These are phyloP conservation scores for Alternaria arbusti DNA, from an alignment of 2,329 filamentous ascomycete species.

Conservation along the genomic window DNA sequence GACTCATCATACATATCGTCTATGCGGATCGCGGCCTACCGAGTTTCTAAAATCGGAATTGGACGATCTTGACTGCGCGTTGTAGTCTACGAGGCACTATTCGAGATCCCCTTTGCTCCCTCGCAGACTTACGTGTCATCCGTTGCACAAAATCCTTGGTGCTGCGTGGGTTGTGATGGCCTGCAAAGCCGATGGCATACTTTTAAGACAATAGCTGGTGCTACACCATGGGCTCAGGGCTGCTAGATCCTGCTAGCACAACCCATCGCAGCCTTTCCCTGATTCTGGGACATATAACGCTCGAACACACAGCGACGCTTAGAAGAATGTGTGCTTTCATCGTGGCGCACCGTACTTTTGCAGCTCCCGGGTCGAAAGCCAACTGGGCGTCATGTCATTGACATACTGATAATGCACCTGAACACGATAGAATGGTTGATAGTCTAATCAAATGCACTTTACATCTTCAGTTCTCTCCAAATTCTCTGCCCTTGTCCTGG, in stretches of 20 bases:
- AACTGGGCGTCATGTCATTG: neutral
- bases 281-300: neutral
- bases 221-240: neutral
- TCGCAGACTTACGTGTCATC: neutral
- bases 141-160: neutral
- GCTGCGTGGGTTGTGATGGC: neutral
- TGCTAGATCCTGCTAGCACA: neutral
- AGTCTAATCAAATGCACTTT: neutral
- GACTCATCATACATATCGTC: neutral
- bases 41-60: neutral
- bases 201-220: neutral
- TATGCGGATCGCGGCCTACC: neutral
- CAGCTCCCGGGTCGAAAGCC: neutral
- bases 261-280: neutral
- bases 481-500: neutral
- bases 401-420: neutral
- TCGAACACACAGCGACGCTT: neutral
- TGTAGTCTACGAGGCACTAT: neutral
- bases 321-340: neutral
- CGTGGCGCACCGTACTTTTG: neutral
- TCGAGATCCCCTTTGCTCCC: neutral
- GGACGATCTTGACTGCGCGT: neutral
- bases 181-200: neutral
- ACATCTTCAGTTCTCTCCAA: neutral
- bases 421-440: neutral